phyloP scores from a whole-genome alignment of 2,329 filamentous ascomycete species.

The Apiospora malaysiana region DNA sequence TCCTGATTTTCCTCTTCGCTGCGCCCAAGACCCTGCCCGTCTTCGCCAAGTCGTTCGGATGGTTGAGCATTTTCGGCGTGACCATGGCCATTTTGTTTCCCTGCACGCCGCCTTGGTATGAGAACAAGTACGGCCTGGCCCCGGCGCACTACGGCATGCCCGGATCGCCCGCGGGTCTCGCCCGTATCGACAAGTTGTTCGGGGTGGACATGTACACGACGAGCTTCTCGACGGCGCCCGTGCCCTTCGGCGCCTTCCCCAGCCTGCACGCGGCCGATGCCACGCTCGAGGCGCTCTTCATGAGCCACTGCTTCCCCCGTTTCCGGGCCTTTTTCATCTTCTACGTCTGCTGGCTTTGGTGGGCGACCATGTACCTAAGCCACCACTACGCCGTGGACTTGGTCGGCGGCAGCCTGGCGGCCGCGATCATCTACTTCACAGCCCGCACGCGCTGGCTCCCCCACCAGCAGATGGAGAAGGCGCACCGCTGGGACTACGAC shows the following conservation, averaged over 20 bases:
- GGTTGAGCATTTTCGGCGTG: slow-evolving; percentile 89
- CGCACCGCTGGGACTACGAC: slow-evolving; percentile 93
- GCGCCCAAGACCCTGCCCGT: slow-evolving; percentile 85
- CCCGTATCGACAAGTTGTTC: slow-evolving; percentile 87
- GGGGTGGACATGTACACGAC: slow-evolving; percentile 93
- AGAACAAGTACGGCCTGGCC: slow-evolving; percentile 88
- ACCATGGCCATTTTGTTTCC: slow-evolving; percentile 89
- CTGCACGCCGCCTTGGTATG: slow-evolving; percentile 96
- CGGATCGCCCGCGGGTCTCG: slow-evolving; percentile 87
- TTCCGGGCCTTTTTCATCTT: slow-evolving; percentile 79
- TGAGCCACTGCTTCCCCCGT: slow-evolving; percentile 89
- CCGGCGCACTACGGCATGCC: slow-evolving; percentile 92
- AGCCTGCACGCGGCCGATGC: slow-evolving; percentile 90
- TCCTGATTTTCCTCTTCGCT: slow-evolving; percentile 84
- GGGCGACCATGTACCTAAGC: slow-evolving; percentile 97
- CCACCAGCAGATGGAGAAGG: slow-evolving; percentile 81
- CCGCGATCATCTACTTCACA: slow-evolving; percentile 81
- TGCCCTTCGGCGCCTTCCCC: slow-evolving; percentile 95
- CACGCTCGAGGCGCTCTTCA: slow-evolving; percentile 87
- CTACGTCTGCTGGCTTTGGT: slow-evolving; percentile 95
- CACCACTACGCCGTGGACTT: slow-evolving; percentile 97
- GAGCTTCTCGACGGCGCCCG: slow-evolving; percentile 85
- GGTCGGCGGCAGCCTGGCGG: slow-evolving; percentile 81
- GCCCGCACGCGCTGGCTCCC: slow-evolving; percentile 82
- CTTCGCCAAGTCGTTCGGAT: slow-evolving; percentile 87